Base-by-base conservation (phyloP, 768 basidiomycete species). In the Suillus brevipes region DNA sequence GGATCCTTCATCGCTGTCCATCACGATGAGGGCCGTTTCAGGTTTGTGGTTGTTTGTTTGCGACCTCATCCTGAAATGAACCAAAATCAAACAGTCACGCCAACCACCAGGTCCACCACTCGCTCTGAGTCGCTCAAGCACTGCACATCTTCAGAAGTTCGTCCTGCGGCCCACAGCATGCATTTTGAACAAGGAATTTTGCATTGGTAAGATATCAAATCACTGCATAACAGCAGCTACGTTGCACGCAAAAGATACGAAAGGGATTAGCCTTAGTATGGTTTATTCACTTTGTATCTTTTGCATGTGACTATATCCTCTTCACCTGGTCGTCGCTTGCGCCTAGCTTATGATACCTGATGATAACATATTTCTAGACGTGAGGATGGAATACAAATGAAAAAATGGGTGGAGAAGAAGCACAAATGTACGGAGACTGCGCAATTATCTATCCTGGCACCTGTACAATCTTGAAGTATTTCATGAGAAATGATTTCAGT, bases 1-100 rank as follows among this genome's bases (percentile, higher is more conserved):
- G 10, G 69, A 73, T 63, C 69, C 74, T 69, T 77, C 76, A 67
- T 68, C 67, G 67, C 65, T 66, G 62, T 68, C 67, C 65, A 66
- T 68, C 31, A 49, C 28, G 37, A 42, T 55, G 58, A 38, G 56
- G 36, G 34, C 6, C 20, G 20, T 55, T n/a, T n/a, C n/a, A n/a
- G n/a, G n/a, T n/a, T 55, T 55, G 12, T 12, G 6, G 53, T 36
- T 55, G 53, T 55, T 53, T 53, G 52, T 52, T 52, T 52, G 16
- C 28, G 25, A 25, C 49, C 47, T 49, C 20, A 13, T 12, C 14
- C n/a, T n/a, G 4, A 31, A 31, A 4, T 31, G 25, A 50, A 25
- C 14, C 50, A 50, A 50, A 50, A 50, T 13, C 49, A 25, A 14
- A 25, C 23, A 10, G 49, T 52, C 34, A n/a, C 34, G 36, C 13